Evolutionary conservation across 2,329 filamentous ascomycete genomes (phyloP), one percentile per base, ranked within the genome.

Genomic region (Colletotrichum paranaense): DNA sequence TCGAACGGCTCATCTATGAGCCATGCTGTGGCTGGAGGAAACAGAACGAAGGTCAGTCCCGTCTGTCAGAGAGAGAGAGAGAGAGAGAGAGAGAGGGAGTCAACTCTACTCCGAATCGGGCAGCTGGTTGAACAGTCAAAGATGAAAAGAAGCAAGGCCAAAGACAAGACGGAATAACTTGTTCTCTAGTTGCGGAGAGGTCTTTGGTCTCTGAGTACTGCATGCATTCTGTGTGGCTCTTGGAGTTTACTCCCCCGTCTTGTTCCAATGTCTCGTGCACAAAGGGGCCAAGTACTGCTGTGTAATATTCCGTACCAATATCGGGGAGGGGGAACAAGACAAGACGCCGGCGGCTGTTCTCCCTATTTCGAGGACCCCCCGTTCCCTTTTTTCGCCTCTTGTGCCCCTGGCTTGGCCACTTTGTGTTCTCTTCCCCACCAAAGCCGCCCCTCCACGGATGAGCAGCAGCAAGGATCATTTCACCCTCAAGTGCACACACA

Each of bases 391-490:
- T 46, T 32, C 46, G 63, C 16, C 38, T 57, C 42, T 49, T 35
- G 14, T 42, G 22, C 32, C 46, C 42, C 65, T 26, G 53, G n/a
- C 58, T 28, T 64, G 28, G 52, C 66, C 16, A 12, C 26, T 52
- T 69, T 64, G 60, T 58, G 60, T 62, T 56, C 32, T 35, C n/a
- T 59, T 70, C 59, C 22, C 67, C 69, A 63, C 69, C 42, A 53
- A 56, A 32, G 22, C 66, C 53, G 66, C 69, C 66, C 59, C 69
- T 68, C 30, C 53, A 69, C 62, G 62, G 49, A 66, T 66, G 67
- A 71, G 62, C 52, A 30, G 19, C 67, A 58, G 71, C 62, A 73
- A 62, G 71, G 71, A 73, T 71, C 56, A 26, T 58, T 26, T 28
- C 30, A 38, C 38, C 28, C 46, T 42, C 30, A 22, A 12, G 38